These are phyloP conservation scores for Ochetophila trinervis DNA, from an alignment of 306 rosid species.

Conservation along the genomic window DNA sequence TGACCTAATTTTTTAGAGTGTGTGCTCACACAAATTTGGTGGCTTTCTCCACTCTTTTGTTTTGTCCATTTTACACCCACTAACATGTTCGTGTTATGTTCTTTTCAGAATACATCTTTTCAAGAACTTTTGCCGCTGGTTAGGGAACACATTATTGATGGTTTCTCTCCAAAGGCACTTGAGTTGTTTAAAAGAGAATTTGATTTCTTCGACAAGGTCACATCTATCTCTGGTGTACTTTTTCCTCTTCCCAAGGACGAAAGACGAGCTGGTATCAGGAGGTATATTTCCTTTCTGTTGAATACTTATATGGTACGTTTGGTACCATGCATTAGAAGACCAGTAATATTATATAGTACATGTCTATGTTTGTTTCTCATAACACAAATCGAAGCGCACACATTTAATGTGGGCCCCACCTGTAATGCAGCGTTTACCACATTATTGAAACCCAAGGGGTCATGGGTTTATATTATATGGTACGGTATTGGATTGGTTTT, in stretches of 20 bases:
- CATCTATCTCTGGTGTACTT: slow-evolving; percentile 90
- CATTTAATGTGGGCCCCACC: too few species aligned
- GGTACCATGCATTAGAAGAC: too few species aligned
- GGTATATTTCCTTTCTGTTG: slow-evolving; percentile 35
- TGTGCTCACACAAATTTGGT: not conserved
- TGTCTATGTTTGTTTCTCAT: too few species aligned
- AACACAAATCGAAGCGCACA: too few species aligned
- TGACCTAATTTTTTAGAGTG: not conserved
- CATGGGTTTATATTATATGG: too few species aligned
- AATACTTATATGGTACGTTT: too few species aligned
- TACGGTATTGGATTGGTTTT: too few species aligned
- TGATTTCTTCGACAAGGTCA: slow-evolving; percentile 97
- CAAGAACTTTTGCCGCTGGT: slow-evolving; percentile 76
- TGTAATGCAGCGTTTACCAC: too few species aligned
- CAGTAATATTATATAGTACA: too few species aligned
- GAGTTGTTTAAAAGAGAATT: slow-evolving; percentile 83
- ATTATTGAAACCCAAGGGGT: too few species aligned
- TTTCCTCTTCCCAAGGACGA: slow-evolving; percentile 84
- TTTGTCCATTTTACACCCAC: slow-evolving; percentile 10
- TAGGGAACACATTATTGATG: slow-evolving; percentile 76
- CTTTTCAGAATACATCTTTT: slow-evolving; percentile 74
- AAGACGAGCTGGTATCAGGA: slow-evolving; percentile 86
- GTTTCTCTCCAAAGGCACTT: slow-evolving; percentile 68
- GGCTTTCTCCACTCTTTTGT: not conserved
- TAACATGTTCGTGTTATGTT: slow-evolving; percentile 22